Evolutionary conservation across 768 basidiomycete genomes (phyloP), one percentile per base, ranked within the genome.

Genomic region (Amanita exitialis): DNA sequence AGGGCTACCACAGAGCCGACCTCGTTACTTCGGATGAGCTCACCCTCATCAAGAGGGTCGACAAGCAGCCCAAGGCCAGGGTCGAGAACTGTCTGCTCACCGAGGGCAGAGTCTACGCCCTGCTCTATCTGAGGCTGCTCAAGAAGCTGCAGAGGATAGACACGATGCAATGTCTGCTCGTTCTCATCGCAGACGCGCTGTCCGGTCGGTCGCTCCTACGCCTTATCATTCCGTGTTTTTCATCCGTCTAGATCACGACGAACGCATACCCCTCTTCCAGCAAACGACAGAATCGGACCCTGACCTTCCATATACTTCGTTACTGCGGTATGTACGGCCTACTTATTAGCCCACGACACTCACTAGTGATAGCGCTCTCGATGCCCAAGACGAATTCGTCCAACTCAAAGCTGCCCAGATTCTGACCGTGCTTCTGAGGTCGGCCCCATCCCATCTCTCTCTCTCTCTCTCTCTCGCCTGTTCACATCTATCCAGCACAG

Each of bases 301-400:
- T 27, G 90, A 92, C 53, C 69, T 91, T 44, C 91, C 91, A 1
- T 93, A 87, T 61, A 66, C 69, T 6, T 86, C 90, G 1, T 70
- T 93, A n/a, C 72, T 91, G 46, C 77, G 83, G 91, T 88, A 60
- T 44, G 64, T 49, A 35, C 2, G 21, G 9, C 8, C 41, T 32
- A 30, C 10, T 21, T 3, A 10, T 27, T 9, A 15, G 8, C 9
- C 10, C 39, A 21, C 15, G 30, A 45, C 13, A 20, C 30, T 47
- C 18, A 20, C 16, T 39, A 15, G 2, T 23, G 30, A 20, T 57
- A 95, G 90, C 58, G 80, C 83, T 30, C 70, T 96, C 43, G 85
- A 89, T 35, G 79, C 85, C 10, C 84, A 83, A 57, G 96, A 98
- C 63, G 94, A 98, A 62, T 97, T 96, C 57, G 83, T 90, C n/a